Evolutionary conservation across 2,329 filamentous ascomycete species (phyloP).

Genomic region (Lachnellula arida): DNA sequence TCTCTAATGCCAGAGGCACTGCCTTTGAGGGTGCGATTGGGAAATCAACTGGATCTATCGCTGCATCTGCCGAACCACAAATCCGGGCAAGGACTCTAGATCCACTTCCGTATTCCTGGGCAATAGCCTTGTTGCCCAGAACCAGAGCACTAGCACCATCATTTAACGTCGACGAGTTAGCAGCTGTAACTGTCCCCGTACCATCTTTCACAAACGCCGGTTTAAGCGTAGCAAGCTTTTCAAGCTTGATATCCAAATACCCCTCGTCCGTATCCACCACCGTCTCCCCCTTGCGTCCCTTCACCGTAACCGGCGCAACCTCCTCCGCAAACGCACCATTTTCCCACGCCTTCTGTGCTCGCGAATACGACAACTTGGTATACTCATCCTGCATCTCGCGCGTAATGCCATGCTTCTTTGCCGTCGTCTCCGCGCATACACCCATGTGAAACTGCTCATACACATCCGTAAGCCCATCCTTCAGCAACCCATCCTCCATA

Average conservation of each 20-base stretch:
- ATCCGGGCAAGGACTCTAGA: slow-evolving; percentile 86
- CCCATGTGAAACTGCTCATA: slow-evolving; percentile 99
- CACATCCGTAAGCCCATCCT: slow-evolving; percentile 92
- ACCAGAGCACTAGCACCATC: slow-evolving; percentile 91
- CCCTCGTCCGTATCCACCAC: slow-evolving; percentile 82
- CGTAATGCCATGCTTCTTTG: slow-evolving; percentile 77
- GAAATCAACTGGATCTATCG: slow-evolving; percentile 89
- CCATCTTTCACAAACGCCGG: slow-evolving; percentile 86
- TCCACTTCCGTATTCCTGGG: slow-evolving; percentile 69
- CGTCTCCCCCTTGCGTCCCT: slow-evolving; percentile 76
- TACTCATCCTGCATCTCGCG: slow-evolving; percentile 88
- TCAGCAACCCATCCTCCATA: slow-evolving; percentile 87
- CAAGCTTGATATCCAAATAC: slow-evolving; percentile 78
- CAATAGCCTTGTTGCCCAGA: slow-evolving; percentile 73
- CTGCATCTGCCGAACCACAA: slow-evolving; percentile 81
- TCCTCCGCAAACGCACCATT: slow-evolving; percentile 80
- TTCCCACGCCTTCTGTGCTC: slow-evolving; percentile 87
- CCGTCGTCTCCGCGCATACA: slow-evolving; percentile 90
- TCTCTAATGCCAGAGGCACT: slow-evolving; percentile 81
- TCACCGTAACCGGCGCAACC: slow-evolving; percentile 81
- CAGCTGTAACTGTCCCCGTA: slow-evolving; percentile 86
- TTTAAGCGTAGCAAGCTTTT: slow-evolving; percentile 82
- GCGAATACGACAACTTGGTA: slow-evolving; percentile 82
- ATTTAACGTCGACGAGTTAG: slow-evolving; percentile 90
- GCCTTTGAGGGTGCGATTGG: slow-evolving; percentile 88